A percentile compares a stretch with the other conserved stretches of the same genome.
These are phyloP conservation scores for Sporisorium exsertum DNA, from an alignment of 1,284 basidiomycete genomes.

Conservation along the genomic window DNA sequence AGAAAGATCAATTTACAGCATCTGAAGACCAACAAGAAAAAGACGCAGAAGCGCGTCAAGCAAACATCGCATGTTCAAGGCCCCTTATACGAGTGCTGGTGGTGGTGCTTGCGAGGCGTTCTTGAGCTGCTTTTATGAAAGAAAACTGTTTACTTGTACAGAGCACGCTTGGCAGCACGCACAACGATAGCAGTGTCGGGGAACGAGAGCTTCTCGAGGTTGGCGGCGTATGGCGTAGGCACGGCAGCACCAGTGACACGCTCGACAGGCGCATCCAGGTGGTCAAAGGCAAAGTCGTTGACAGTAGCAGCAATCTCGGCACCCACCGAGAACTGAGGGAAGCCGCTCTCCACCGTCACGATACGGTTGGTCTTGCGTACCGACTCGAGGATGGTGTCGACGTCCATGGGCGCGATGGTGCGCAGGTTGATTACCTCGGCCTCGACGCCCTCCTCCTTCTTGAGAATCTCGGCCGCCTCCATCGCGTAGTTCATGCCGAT, in stretches of 20 bases:
- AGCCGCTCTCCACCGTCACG: conserved; percentile 95
- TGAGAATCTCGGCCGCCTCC: conserved; percentile 84
- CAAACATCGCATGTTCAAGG: neutral
- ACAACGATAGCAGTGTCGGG: conserved; percentile 62
- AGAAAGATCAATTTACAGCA: conserved; percentile 8
- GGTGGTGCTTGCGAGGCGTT: neutral
- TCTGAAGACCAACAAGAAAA: conserved; percentile 3
- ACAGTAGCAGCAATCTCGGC: conserved; percentile 89
- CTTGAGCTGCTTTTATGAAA: neutral
- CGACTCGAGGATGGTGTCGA: conserved; percentile 92
- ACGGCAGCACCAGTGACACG: conserved; percentile 89
- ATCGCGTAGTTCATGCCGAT: conserved; percentile 65
- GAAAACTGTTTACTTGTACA: conserved; percentile 54
- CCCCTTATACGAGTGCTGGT: neutral
- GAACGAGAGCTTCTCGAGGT: conserved; percentile 74
- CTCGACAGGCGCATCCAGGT: conserved; percentile 90
- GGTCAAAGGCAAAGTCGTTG: conserved; percentile 78
- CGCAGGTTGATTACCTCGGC: conserved; percentile 98
- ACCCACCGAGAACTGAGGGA: conserved; percentile 97
- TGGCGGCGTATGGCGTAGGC: conserved; percentile 65
- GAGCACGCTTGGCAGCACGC: conserved; percentile 63
- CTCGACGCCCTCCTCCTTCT: conserved; percentile 92
- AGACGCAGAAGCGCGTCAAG: neutral
- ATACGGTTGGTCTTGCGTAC: conserved; percentile 99
- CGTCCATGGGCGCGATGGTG: conserved; percentile 93